phyloP scores from a whole-genome alignment of 371 early-diverging fungal genomes.

The Rhizopus delemar region DNA sequence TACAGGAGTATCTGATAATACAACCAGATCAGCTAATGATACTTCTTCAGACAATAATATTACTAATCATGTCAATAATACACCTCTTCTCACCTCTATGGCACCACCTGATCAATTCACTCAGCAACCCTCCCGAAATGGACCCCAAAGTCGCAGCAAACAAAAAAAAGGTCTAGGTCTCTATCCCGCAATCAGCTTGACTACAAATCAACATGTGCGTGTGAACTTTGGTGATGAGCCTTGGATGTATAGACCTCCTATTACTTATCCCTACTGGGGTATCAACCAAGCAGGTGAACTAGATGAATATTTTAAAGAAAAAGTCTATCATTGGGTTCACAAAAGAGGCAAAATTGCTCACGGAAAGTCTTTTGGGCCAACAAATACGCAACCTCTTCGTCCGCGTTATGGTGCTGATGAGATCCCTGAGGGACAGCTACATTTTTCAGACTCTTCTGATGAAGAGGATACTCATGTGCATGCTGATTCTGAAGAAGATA shows the following conservation, averaged over 20 bases:
- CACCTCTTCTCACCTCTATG: no score
- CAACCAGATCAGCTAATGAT: no score
- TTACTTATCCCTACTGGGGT: constrained; percentile 28
- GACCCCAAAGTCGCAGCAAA: not conserved
- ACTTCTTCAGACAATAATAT: no score
- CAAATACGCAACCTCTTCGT: constrained; percentile 17
- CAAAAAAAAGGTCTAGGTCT: constrained; percentile 31
- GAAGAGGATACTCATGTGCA: constrained; percentile 8
- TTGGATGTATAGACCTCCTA: constrained; percentile 52
- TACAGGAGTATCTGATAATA: no score
- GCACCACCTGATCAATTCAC: not conserved
- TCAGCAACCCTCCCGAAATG: not conserved
- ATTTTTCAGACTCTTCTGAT: constrained; percentile 11
- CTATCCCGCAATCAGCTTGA: constrained; percentile 51
- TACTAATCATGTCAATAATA: no score
- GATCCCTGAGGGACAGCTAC: not conserved
- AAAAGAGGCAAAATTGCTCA: constrained; percentile 20
- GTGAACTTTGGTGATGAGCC: constrained; percentile 49
- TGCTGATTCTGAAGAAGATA: constrained; percentile 11
- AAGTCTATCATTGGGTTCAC: constrained; percentile 27
- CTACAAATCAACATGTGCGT: constrained; percentile 46
- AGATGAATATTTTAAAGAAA: constrained; percentile 25
- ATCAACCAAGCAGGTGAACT: constrained; percentile 34
- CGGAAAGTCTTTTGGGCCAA: constrained; percentile 17
- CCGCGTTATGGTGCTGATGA: constrained; percentile 17